Evolutionary conservation across 2,329 filamentous ascomycete species (phyloP).

Genomic region (Beauveria australis): DNA sequence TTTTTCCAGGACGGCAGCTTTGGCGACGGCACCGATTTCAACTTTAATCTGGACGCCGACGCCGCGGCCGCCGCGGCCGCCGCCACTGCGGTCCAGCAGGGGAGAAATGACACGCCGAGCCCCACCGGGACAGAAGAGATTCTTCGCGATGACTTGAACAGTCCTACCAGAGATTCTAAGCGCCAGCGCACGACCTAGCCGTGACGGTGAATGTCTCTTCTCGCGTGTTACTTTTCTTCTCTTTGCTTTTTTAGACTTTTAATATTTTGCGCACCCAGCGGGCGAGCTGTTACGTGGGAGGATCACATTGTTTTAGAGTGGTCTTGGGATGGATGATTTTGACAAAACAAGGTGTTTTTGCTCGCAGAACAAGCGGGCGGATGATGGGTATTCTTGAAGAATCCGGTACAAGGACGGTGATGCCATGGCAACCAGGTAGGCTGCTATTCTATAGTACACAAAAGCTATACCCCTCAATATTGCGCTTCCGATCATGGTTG

Average conservation of each 20-base stretch:
- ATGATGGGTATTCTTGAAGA: neutral
- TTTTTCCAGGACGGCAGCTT: slow-evolving; percentile 32
- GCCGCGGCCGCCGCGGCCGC: slow-evolving; percentile 16
- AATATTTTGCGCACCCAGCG: neutral
- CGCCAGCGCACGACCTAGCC: slow-evolving; percentile 7
- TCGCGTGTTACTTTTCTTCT: neutral
- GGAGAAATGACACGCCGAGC: slow-evolving; percentile 33
- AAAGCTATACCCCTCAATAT: neutral
- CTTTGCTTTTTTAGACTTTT: neutral
- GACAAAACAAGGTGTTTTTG: neutral
- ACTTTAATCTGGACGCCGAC: slow-evolving; percentile 39
- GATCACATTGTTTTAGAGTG: neutral
- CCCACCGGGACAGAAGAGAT: slow-evolving; percentile 45
- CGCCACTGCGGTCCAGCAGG: slow-evolving; percentile 14
- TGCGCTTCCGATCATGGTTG: neutral
- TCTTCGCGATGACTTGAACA: slow-evolving; percentile 30
- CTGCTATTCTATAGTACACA: neutral
- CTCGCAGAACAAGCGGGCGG: neutral
- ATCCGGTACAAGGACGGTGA: neutral
- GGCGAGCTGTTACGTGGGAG: neutral
- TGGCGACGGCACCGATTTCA: slow-evolving; percentile 40
- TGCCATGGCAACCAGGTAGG: neutral
- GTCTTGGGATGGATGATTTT: neutral
- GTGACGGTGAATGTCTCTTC: neutral
- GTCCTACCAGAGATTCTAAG: slow-evolving; percentile 3